Conservation (phyloP, 306 rosid genomes). For the Begonia loranthoides region DNA sequence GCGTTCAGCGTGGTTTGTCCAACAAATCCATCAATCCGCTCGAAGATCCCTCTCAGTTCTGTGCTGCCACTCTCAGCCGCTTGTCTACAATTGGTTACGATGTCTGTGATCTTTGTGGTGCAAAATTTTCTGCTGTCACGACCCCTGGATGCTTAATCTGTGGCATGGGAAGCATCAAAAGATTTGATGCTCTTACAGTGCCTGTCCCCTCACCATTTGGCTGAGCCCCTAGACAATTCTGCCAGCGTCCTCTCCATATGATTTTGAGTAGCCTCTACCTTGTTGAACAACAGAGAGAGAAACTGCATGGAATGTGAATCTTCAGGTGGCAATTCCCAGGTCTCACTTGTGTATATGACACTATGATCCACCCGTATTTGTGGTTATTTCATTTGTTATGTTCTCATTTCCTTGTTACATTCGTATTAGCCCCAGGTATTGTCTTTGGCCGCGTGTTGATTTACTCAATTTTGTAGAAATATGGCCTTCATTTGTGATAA, state of each 20-base stretch:
- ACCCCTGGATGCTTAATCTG: conserved; percentile 88
- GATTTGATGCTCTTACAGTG: conserved; percentile 77
- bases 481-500: too few relatives aligned
- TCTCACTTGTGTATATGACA: too few relatives aligned
- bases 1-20: conserved; percentile 81
- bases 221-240: conserved; percentile 5
- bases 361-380: too few relatives aligned
- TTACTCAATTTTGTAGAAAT: too few relatives aligned
- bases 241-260: not conserved
- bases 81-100: conserved; percentile 91
- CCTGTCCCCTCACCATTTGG: conserved; percentile 95
- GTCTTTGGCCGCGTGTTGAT: too few relatives aligned
- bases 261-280: too few relatives aligned
- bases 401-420: too few relatives aligned
- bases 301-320: too few relatives aligned
- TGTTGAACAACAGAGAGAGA: too few relatives aligned
- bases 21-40: conserved; percentile 86
- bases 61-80: conserved; percentile 89
- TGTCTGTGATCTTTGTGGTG: conserved; percentile 95
- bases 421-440: too few relatives aligned
- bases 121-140: conserved; percentile 76
- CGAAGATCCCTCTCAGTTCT: conserved; percentile 95
- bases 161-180: conserved; percentile 92
- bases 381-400: too few relatives aligned
- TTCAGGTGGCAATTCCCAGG: too few relatives aligned